phyloP scores from a whole-genome alignment of 768 basidiomycete species.

The Antrodiella citrinella region DNA sequence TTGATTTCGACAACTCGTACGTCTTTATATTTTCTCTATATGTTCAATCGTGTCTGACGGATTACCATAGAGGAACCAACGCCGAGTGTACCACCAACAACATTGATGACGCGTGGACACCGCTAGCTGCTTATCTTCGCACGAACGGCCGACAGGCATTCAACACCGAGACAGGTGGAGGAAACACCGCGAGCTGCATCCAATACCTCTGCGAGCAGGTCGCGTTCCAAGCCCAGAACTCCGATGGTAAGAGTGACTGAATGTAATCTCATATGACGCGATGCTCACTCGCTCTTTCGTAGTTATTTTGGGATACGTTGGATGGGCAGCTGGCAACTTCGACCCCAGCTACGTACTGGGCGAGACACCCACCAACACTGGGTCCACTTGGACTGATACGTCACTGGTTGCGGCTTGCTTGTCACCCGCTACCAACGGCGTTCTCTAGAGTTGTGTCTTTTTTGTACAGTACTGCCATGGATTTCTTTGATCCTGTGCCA shows the following conservation, averaged over 20 bases:
- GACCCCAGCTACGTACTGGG: slow-evolving; percentile 26
- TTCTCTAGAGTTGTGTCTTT: neutral
- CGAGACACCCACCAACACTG: slow-evolving; percentile 24
- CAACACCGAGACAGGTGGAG: slow-evolving; percentile 56
- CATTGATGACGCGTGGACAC: slow-evolving; percentile 36
- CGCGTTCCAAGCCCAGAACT: slow-evolving; percentile 37
- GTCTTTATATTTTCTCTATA: neutral
- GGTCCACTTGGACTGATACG: slow-evolving; percentile 33
- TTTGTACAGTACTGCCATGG: neutral
- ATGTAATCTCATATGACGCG: neutral
- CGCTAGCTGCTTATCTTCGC: slow-evolving; percentile 42
- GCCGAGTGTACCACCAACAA: slow-evolving; percentile 47
- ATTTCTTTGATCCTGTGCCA: neutral
- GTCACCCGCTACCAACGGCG: slow-evolving; percentile 4
- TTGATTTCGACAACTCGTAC: slow-evolving; percentile 43
- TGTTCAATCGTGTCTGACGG: neutral
- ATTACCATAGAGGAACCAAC: slow-evolving; percentile 26
- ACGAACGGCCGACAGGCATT: slow-evolving; percentile 44
- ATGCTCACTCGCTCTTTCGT: neutral
- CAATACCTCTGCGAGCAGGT: slow-evolving; percentile 38
- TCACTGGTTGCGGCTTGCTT: slow-evolving; percentile 25
- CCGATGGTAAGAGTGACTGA: slow-evolving; percentile 31
- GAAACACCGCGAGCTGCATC: slow-evolving; percentile 40
- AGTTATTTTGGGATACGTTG: slow-evolving; percentile 45
- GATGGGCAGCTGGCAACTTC: slow-evolving; percentile 58